A percentile compares a stretch with the other conserved stretches of the same genome.
These are phyloP conservation scores for Amanita subjunquillea DNA, from an alignment of 768 basidiomycete species.

Conservation along the genomic window DNA sequence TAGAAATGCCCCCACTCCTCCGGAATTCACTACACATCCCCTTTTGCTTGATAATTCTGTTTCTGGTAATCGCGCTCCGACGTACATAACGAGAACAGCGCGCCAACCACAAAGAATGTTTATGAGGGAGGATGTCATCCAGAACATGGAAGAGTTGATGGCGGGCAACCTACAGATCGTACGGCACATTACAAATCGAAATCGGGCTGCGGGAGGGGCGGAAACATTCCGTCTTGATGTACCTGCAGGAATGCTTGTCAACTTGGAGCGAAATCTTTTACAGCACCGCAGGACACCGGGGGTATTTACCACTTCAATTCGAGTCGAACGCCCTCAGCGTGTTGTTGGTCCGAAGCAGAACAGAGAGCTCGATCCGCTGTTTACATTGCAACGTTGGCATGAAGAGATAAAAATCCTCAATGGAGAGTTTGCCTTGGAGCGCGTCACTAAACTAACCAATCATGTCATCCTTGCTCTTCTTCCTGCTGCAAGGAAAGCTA, in stretches of 20 bases:
- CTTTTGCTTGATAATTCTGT: conserved; percentile 59
- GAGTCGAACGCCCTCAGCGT: conserved; percentile 47
- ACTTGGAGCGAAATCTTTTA: conserved; percentile 46
- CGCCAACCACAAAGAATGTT: conserved; percentile 51
- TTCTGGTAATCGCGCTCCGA: conserved; percentile 28
- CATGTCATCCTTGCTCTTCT: conserved; percentile 68
- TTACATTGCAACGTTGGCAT: conserved; percentile 80
- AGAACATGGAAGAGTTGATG: conserved; percentile 74
- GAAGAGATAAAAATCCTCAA: conserved; percentile 82
- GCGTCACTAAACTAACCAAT: conserved; percentile 55
- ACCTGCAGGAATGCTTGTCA: conserved; percentile 51
- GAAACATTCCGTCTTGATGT: conserved; percentile 76
- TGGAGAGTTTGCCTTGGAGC: conserved; percentile 60
- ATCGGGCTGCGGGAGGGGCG: conserved; percentile 37
- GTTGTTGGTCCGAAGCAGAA: conserved; percentile 30
- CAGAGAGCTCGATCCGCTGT: conserved; percentile 66
- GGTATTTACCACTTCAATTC: conserved; percentile 43
- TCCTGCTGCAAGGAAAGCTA: conserved; percentile 59
- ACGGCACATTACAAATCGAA: conserved; percentile 67
- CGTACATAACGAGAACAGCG: conserved; percentile 33
- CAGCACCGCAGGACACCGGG: conserved; percentile 37
- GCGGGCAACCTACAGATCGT: conserved; percentile 77
- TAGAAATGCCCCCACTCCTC: conserved; percentile 40
- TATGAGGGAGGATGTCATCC: conserved; percentile 49
- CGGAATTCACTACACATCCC: conserved; percentile 74